A percentile compares a stretch with the other conserved stretches of the same genome.
These are phyloP conservation scores for Atkinsonella texensis DNA, from an alignment of 2,329 filamentous ascomycete genomes.

Conservation along the genomic window DNA sequence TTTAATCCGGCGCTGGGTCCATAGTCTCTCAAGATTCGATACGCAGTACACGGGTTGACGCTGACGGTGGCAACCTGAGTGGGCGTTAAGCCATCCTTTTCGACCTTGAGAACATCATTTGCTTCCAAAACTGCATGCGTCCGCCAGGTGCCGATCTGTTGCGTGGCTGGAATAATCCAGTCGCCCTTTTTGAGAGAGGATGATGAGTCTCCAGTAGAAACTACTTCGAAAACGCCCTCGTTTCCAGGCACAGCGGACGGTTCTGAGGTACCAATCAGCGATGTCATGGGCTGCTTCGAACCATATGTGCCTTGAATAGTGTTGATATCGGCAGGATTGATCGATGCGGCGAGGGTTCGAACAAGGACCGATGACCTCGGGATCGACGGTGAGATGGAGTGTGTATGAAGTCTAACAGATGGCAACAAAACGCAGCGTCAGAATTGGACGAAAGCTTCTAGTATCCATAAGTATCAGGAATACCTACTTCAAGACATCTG, in stretches of 20 bases:
- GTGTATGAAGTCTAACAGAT: constrained; percentile 47
- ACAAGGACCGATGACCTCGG: constrained; percentile 57
- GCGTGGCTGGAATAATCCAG: constrained; percentile 81
- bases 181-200: constrained; percentile 57
- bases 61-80: constrained; percentile 77
- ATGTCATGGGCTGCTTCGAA: constrained; percentile 65
- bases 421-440: not conserved
- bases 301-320: constrained; percentile 96
- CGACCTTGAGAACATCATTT: constrained; percentile 52
- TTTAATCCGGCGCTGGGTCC: constrained; percentile 34
- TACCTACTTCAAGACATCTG: constrained; percentile 51
- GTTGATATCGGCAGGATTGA: constrained; percentile 97
- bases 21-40: constrained; percentile 83
- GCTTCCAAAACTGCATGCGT: constrained; percentile 67
- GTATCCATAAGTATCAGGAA: no score
- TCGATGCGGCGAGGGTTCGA: constrained; percentile 77
- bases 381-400: constrained; percentile 66
- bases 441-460: not conserved
- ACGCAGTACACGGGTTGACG: constrained; percentile 91
- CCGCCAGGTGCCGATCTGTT: constrained; percentile 86
- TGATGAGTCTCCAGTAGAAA: constrained; percentile 50
- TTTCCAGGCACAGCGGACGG: constrained; percentile 77
- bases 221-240: constrained; percentile 88
- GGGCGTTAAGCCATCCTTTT: constrained; percentile 57
- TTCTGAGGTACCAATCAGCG: constrained; percentile 60